Conservation (phyloP, 352 stramenopile genomes). For the Globisporangium megalacanthum region DNA sequence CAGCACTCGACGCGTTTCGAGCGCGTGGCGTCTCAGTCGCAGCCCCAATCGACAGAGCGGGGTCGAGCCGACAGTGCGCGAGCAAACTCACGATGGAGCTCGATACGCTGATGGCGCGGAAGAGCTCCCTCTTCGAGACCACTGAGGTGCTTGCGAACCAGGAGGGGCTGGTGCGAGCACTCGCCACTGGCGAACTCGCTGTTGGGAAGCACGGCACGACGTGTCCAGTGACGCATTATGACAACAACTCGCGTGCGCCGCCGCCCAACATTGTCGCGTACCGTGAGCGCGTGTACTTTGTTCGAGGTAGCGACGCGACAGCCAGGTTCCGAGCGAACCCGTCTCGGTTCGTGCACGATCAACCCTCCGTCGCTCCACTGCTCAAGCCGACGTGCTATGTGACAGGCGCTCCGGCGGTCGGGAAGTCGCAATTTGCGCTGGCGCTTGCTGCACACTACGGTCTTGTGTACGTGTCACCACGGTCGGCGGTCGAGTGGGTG, state of each 20-base stretch:
- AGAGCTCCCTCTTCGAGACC: slow-evolving; percentile 39
- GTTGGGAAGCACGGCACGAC: slow-evolving; percentile 47
- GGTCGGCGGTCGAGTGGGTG: slow-evolving; percentile 44
- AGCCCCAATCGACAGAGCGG: slow-evolving; percentile 17
- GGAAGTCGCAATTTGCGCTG: slow-evolving; percentile 13
- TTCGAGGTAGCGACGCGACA: slow-evolving; percentile 15
- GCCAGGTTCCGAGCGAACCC: slow-evolving; percentile 17
- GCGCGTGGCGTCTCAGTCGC: slow-evolving; percentile 30
- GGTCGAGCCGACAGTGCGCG: slow-evolving; percentile 27
- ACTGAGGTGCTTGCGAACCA: slow-evolving; percentile 24
- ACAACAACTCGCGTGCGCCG: slow-evolving; percentile 1
- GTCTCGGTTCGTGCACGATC: slow-evolving; percentile 4
- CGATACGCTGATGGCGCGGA: slow-evolving; percentile 25
- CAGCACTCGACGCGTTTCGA: slow-evolving; percentile 28
- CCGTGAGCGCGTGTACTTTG: slow-evolving; percentile 62
- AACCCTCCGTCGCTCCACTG: background rate
- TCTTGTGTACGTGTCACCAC: slow-evolving; percentile 36
- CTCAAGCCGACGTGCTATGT: slow-evolving; percentile 13
- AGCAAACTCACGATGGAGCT: slow-evolving; percentile 25
- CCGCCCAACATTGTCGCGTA: slow-evolving; percentile 22
- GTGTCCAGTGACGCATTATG: slow-evolving; percentile 32
- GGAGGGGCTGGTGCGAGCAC: slow-evolving; percentile 9
- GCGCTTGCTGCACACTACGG: slow-evolving; percentile 10
- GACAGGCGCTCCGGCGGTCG: slow-evolving; percentile 5
- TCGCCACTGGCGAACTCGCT: slow-evolving; percentile 35